phyloP scores from a whole-genome alignment of 768 basidiomycete genomes.

The Phlebiopsis flavidoalba region DNA sequence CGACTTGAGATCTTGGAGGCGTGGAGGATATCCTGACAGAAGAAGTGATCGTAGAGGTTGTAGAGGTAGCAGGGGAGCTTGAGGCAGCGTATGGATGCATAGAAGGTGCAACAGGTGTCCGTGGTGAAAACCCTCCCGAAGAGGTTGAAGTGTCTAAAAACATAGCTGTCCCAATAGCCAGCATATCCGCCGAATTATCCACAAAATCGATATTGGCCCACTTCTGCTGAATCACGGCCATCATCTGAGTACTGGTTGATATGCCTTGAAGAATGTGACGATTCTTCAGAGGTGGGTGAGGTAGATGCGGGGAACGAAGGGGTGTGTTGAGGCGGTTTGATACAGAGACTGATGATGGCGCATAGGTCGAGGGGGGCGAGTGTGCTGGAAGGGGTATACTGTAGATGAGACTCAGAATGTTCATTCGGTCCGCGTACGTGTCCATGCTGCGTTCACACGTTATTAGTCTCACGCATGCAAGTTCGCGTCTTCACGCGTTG shows the following conservation, averaged over 20 bases:
- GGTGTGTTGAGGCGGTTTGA: conserved; percentile 43
- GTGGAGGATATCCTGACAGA: conserved; percentile 6
- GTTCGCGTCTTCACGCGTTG: neutral
- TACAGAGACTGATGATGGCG: conserved; percentile 35
- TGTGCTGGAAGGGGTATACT: conserved; percentile 76
- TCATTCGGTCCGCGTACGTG: conserved; percentile 93
- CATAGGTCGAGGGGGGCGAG: conserved; percentile 49
- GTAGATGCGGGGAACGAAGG: conserved; percentile 45
- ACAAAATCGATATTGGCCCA: conserved; percentile 21
- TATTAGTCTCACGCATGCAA: neutral
- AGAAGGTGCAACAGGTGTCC: conserved; percentile 12
- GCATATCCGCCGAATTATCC: conserved; percentile 27
- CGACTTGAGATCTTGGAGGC: conserved; percentile 16
- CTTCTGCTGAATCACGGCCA: conserved; percentile 17
- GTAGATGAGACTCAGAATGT: conserved; percentile 86
- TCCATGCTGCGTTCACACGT: conserved; percentile 59
- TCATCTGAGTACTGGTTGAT: conserved; percentile 9
- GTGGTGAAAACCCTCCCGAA: conserved; percentile 5
- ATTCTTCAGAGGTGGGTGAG: conserved; percentile 44
- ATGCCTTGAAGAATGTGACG: conserved; percentile 29
- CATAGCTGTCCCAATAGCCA: conserved; percentile 44
- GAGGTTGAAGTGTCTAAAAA: conserved; percentile 28
- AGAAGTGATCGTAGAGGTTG: conserved; percentile 7
- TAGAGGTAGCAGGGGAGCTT: conserved; percentile 1
- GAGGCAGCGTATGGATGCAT: conserved; percentile 21